phyloP scores from a whole-genome alignment of 192 early-diverging fungal species.

The Paraglomus brasilianum region DNA sequence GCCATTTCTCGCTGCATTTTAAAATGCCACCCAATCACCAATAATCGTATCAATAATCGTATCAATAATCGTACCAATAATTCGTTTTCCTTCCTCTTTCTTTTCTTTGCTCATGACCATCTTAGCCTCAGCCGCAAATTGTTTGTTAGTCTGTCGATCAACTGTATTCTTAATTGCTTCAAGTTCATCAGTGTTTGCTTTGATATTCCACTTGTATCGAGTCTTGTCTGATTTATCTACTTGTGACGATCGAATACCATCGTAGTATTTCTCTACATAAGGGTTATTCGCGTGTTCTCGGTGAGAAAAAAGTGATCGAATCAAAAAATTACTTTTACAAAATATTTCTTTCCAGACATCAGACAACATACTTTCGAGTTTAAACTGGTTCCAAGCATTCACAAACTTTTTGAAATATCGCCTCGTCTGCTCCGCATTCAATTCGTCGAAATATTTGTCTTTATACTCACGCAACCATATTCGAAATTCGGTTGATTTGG shows the following conservation, averaged over 20 bases:
- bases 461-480: constrained; percentile 77
- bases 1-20: not conserved
- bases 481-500: constrained; percentile 74
- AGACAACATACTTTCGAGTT: constrained; percentile 53
- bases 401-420: constrained; percentile 84
- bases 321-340: not conserved
- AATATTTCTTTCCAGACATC: not conserved
- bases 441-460: constrained; percentile 73
- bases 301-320: constrained; percentile 23
- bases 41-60: not conserved
- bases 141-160: constrained; percentile 54
- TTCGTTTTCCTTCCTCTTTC: not conserved
- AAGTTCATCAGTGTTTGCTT: constrained; percentile 51
- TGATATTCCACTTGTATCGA: constrained; percentile 68
- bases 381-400: constrained; percentile 78
- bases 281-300: too few species aligned
- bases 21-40: not conserved
- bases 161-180: constrained; percentile 58
- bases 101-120: constrained; percentile 28
- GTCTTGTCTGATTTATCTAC: constrained; percentile 61
- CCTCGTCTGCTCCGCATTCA: constrained; percentile 64
- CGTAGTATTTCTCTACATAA: constrained; percentile 61
- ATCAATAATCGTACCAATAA: not conserved
- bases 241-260: constrained; percentile 65
- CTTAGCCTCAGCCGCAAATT: constrained; percentile 39